Evolutionary conservation across 129 eudicot species (phyloP).

Genomic region (Rutidosis leptorrhynchoides): DNA sequence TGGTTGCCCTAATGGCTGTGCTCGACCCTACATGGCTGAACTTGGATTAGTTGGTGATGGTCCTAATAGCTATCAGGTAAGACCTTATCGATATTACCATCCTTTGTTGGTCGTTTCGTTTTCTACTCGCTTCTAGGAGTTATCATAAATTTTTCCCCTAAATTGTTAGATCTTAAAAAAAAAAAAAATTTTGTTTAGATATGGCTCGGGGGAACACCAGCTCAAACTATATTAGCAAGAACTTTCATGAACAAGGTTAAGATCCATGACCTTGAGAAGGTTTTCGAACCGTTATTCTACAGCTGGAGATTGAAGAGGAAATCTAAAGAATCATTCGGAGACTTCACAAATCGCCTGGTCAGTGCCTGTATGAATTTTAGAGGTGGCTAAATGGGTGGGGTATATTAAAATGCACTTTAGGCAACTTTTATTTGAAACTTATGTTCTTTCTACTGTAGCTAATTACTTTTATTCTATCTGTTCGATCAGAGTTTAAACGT

Average conservation of each 20-base stretch:
- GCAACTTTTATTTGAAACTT: no score
- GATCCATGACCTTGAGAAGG: slow-evolving; percentile 86
- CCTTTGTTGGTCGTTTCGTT: neutral
- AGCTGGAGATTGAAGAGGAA: slow-evolving; percentile 72
- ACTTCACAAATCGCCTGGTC: slow-evolving; percentile 84
- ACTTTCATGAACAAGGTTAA: slow-evolving; percentile 84
- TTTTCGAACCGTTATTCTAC: slow-evolving; percentile 85
- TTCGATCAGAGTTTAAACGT: slow-evolving; percentile 2
- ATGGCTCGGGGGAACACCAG: slow-evolving; percentile 98
- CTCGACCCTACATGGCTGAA: slow-evolving; percentile 99
- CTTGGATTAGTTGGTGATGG: slow-evolving; percentile 99
- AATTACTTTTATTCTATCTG: neutral
- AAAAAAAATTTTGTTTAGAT: slow-evolving; percentile 36
- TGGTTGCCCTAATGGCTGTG: slow-evolving; percentile 99
- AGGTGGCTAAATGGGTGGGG: slow-evolving; percentile 13
- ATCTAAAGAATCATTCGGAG: slow-evolving; percentile 89
- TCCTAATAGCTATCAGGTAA: slow-evolving; percentile 98
- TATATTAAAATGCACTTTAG: neutral
- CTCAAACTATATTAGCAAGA: slow-evolving; percentile 68
- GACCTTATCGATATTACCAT: neutral
- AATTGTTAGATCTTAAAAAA: neutral
- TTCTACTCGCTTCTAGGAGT: neutral
- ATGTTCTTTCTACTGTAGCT: no score
- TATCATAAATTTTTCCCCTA: neutral
- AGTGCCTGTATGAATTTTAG: slow-evolving; percentile 12